phyloP scores from a whole-genome alignment of 1,284 basidiomycete genomes.

The Vanrija sp. region DNA sequence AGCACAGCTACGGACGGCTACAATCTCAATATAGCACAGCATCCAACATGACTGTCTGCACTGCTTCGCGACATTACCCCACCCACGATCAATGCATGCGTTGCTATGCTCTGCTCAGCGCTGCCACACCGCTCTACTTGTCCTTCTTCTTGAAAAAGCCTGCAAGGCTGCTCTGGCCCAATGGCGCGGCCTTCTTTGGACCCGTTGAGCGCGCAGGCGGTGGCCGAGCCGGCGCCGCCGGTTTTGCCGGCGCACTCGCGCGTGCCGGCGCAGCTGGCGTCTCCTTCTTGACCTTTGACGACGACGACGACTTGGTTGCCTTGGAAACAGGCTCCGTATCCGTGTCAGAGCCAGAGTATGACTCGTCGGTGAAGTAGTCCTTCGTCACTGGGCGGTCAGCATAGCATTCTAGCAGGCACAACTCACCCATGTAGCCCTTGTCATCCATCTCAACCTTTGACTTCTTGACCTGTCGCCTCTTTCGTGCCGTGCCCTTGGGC shows the following conservation, averaged over 20 bases:
- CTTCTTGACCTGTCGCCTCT: conserved; percentile 37
- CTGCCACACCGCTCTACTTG: conserved; percentile 25
- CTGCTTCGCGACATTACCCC: background rate
- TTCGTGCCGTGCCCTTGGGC: conserved; percentile 2
- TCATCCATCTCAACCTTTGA: conserved; percentile 33
- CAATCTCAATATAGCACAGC: background rate
- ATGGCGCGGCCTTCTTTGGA: conserved; percentile 8
- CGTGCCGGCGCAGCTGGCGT: background rate
- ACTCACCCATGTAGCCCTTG: conserved; percentile 45
- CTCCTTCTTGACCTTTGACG: background rate
- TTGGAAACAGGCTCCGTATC: conserved; percentile 15
- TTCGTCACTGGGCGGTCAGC: conserved; percentile 26
- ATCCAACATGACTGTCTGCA: background rate
- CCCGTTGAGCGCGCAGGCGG: conserved; percentile 12
- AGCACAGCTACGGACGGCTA: background rate
- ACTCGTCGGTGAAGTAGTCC: conserved; percentile 35
- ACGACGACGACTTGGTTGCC: background rate
- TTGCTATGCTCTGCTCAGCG: no score
- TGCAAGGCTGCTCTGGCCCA: conserved; percentile 35
- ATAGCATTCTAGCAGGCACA: no score
- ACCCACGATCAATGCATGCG: no score
- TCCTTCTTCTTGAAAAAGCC: conserved; percentile 43
- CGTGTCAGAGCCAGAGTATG: conserved; percentile 30
- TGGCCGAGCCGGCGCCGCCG: background rate
- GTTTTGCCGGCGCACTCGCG: background rate